Evolutionary conservation across 73 alveolate genomes (phyloP).

Genomic region (Paramecium primaurelia): DNA sequence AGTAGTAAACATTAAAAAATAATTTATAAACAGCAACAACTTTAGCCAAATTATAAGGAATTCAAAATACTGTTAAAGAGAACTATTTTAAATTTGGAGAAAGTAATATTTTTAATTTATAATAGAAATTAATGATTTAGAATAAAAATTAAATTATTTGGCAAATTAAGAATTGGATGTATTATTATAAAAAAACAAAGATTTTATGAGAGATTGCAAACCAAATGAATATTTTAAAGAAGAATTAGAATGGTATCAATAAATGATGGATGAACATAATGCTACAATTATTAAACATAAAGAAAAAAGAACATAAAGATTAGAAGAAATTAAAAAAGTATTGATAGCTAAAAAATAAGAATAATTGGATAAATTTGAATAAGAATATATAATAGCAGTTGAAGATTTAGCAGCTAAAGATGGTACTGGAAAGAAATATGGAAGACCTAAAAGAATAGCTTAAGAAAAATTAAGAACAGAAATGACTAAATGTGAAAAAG

Average conservation of each 20-base stretch:
- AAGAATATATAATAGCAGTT: slow-evolving; percentile 50
- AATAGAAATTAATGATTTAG: slow-evolving; percentile 50
- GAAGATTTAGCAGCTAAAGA: slow-evolving; percentile 64
- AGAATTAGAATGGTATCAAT: slow-evolving; percentile 59
- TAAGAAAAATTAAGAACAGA: slow-evolving; percentile 61
- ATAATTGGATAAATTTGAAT: slow-evolving; percentile 50
- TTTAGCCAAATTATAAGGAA: slow-evolving; percentile 54
- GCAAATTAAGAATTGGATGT: slow-evolving; percentile 47
- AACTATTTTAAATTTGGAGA: slow-evolving; percentile 58
- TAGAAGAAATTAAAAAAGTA: slow-evolving; percentile 42
- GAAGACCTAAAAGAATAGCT: slow-evolving; percentile 59
- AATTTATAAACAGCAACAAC: slow-evolving; percentile 46
- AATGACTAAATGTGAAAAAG: slow-evolving; percentile 64
- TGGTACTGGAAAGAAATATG: slow-evolving; percentile 64
- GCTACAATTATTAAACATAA: slow-evolving; percentile 8
- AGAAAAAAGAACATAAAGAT: slow-evolving; percentile 32
- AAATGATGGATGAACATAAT: slow-evolving; percentile 55
- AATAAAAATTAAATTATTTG: slow-evolving; percentile 37
- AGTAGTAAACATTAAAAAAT: background rate
- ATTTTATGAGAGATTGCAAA: slow-evolving; percentile 50
- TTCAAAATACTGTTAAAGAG: slow-evolving; percentile 56
- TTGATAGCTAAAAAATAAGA: slow-evolving; percentile 37
- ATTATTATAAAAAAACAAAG: slow-evolving; percentile 23
- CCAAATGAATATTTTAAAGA: slow-evolving; percentile 43
- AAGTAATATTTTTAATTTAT: background rate